Percentiles rank a stretch among this genome's conserved stretches.
Conservation (phyloP, 202 grass and related monocot genomes). For the Panicum hallii region DNA sequence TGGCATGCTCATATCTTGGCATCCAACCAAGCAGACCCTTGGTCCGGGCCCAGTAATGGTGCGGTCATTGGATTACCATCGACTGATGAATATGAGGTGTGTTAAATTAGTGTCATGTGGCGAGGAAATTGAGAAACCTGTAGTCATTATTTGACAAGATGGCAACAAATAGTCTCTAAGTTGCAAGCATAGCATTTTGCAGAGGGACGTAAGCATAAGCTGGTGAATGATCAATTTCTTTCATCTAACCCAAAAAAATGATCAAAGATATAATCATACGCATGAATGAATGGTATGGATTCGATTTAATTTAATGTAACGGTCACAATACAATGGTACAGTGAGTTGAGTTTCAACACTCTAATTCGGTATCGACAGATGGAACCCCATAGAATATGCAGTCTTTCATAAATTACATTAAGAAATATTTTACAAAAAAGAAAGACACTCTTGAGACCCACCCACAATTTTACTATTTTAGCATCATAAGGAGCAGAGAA, state of each 20-base stretch:
- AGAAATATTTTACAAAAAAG: slow-evolving; percentile 32
- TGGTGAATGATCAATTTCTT: not conserved
- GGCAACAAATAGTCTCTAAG: not conserved
- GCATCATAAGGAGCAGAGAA: not conserved
- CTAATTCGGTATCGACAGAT: not conserved
- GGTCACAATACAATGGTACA: slow-evolving; percentile 24
- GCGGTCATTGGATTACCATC: not conserved
- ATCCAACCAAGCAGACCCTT: too few species aligned
- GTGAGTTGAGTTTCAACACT: not conserved
- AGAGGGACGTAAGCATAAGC: not conserved
- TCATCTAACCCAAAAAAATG: not conserved
- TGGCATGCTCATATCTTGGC: too few species aligned
- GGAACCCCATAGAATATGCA: slow-evolving; percentile 32
- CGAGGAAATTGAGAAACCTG: not conserved
- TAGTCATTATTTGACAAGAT: not conserved
- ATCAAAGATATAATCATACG: not conserved
- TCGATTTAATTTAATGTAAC: not conserved
- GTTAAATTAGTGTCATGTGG: not conserved
- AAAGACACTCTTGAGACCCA: not conserved
- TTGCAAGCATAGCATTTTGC: not conserved
- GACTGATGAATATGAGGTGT: not conserved
- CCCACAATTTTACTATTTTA: not conserved
- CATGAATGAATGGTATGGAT: not conserved
- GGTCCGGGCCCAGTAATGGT: too few species aligned
- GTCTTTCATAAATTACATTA: slow-evolving; percentile 29